phyloP scores from a whole-genome alignment of 805 yeast species.

The Wickerhamiella azyma region DNA sequence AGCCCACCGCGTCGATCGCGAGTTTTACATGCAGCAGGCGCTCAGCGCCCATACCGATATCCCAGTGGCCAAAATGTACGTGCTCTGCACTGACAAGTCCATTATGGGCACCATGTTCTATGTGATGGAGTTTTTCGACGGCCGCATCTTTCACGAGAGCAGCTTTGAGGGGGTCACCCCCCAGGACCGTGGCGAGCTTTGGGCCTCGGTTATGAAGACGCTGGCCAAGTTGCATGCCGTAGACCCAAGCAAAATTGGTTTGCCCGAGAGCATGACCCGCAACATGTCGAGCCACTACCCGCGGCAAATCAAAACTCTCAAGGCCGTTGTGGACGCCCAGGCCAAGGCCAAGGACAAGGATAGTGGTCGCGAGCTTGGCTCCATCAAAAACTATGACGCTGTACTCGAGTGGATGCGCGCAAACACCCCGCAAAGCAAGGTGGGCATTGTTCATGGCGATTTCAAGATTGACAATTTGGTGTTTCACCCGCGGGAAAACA shows the following conservation, averaged over 20 bases:
- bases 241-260: slow-evolving; percentile 32
- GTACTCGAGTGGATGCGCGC: slow-evolving; percentile 31
- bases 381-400: slow-evolving; percentile 35
- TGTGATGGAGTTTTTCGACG: slow-evolving; percentile 46
- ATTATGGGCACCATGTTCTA: slow-evolving; percentile 44
- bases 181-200: slow-evolving; percentile 25
- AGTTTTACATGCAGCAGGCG: slow-evolving; percentile 38
- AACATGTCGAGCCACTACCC: slow-evolving; percentile 35
- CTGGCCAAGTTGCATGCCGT: slow-evolving; percentile 37
- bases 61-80: slow-evolving; percentile 41
- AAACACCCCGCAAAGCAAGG: slow-evolving; percentile 34
- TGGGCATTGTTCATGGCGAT: slow-evolving; percentile 48
- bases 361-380: slow-evolving; percentile 28
- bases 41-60: slow-evolving; percentile 26
- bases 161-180: slow-evolving; percentile 29
- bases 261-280: slow-evolving; percentile 33
- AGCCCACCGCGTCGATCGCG: slow-evolving; percentile 53
- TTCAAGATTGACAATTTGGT: slow-evolving; percentile 52
- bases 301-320: slow-evolving; percentile 39
- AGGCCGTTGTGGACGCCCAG: slow-evolving; percentile 31
- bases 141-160: slow-evolving; percentile 43
- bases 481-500: slow-evolving; percentile 38
- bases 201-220: slow-evolving; percentile 38
- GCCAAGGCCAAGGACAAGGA: slow-evolving; percentile 21
- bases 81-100: slow-evolving; percentile 44